Evolutionary conservation across 2,329 filamentous ascomycete genomes (phyloP).

Genomic region (Trichoderma oligosporum): DNA sequence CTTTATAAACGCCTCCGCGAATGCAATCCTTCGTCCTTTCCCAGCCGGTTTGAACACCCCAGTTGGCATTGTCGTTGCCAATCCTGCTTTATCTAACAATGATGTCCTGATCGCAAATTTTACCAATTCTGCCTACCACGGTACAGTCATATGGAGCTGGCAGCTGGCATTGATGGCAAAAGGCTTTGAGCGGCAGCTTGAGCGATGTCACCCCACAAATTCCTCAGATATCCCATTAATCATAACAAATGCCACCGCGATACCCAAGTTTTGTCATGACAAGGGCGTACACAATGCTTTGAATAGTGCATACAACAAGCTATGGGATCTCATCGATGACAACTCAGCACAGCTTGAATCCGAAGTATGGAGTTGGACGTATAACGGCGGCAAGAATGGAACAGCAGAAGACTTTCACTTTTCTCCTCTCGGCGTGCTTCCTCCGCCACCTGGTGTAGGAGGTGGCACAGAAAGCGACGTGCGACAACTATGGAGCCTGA

Average conservation of each 20-base stretch:
- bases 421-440: constrained; percentile 24
- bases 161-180: constrained; percentile 62
- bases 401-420: constrained; percentile 21
- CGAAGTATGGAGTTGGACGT: constrained; percentile 63
- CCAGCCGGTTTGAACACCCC: constrained; percentile 55
- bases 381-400: constrained; percentile 26
- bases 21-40: constrained; percentile 54
- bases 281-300: constrained; percentile 42
- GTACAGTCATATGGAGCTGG: constrained; percentile 63
- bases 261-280: constrained; percentile 50
- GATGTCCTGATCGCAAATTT: constrained; percentile 48
- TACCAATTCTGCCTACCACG: constrained; percentile 56
- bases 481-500: constrained; percentile 21
- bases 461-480: constrained; percentile 20
- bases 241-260: neutral
- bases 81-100: constrained; percentile 53
- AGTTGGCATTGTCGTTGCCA: constrained; percentile 56
- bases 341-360: constrained; percentile 49
- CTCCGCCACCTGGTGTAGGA: constrained; percentile 17
- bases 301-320: constrained; percentile 50
- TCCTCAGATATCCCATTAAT: neutral
- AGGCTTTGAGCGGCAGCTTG: constrained; percentile 55
- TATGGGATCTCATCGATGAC: constrained; percentile 59
- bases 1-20: constrained; percentile 55
- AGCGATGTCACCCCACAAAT: constrained; percentile 41